phyloP scores from a whole-genome alignment of 1,284 basidiomycete species.

The Cryptococcus deneoformans region DNA sequence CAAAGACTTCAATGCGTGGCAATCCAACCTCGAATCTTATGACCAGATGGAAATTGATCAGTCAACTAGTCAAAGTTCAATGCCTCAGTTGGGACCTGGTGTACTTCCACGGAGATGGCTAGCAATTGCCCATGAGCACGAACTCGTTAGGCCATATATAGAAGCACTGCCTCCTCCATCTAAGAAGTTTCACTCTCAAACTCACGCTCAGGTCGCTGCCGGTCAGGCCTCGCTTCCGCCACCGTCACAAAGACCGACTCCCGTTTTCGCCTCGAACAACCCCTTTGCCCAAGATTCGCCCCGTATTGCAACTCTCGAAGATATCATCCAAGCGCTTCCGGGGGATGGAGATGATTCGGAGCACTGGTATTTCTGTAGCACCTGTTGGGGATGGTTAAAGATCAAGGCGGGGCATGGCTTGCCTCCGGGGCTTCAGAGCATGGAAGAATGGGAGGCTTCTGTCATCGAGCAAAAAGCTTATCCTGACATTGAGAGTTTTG shows the following conservation, averaged over 20 bases:
- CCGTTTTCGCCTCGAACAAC: too few relatives aligned
- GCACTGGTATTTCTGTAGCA: constrained; percentile 43
- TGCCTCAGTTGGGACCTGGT: constrained; percentile 37
- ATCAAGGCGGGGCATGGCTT: constrained; percentile 18
- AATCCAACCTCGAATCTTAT: constrained; percentile 10
- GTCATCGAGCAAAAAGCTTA: not conserved
- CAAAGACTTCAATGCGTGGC: constrained; percentile 10
- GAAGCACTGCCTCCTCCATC: constrained; percentile 22
- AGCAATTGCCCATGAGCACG: constrained; percentile 30
- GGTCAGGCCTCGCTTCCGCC: not conserved
- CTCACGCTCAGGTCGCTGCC: not conserved
- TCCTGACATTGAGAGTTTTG: not conserved
- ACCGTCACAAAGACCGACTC: not conserved
- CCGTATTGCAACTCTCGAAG: constrained; percentile 13
- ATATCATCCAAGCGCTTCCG: constrained; percentile 36
- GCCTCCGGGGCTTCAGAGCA: constrained; percentile 4
- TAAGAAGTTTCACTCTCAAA: constrained; percentile 1
- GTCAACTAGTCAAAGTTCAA: not conserved
- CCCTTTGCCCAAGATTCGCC: not conserved
- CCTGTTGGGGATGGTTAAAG: constrained; percentile 39
- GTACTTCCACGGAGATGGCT: constrained; percentile 26
- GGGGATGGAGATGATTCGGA: constrained; percentile 21
- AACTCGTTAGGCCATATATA: constrained; percentile 30
- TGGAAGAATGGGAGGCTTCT: constrained; percentile 25
- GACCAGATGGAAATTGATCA: constrained; percentile 23